A percentile compares a stretch with the other conserved stretches of the same genome.
These are phyloP conservation scores for Amanita brunnescens DNA, from an alignment of 768 basidiomycete species.

Conservation along the genomic window DNA sequence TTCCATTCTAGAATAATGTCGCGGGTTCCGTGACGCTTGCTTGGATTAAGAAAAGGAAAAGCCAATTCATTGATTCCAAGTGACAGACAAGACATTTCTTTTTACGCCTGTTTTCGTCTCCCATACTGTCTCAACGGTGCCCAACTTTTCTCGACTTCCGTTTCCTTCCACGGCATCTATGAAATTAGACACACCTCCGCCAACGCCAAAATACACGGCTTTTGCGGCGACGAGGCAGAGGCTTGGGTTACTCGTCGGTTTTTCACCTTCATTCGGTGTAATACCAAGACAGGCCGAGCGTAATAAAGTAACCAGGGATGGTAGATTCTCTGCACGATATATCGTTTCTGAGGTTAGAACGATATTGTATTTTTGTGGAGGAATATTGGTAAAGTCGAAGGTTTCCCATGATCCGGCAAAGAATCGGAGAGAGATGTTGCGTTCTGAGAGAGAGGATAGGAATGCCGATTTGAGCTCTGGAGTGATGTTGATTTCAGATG, in stretches of 20 bases:
- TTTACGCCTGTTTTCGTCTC: constrained; percentile 63
- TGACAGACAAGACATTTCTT: constrained; percentile 65
- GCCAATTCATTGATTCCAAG: too few species aligned
- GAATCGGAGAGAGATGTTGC: constrained; percentile 59
- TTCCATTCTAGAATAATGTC: too few species aligned
- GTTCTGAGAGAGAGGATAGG: constrained; percentile 40
- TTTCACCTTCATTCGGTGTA: not conserved
- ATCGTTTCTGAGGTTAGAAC: constrained; percentile 92
- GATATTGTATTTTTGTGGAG: constrained; percentile 45
- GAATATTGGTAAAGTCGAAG: constrained; percentile 26
- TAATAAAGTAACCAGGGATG: constrained; percentile 48
- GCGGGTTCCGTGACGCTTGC: too few species aligned
- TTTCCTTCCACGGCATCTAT: constrained; percentile 39
- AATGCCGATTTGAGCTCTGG: constrained; percentile 60
- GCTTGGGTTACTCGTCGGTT: constrained; percentile 9
- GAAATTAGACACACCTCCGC: constrained; percentile 79
- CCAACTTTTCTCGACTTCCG: constrained; percentile 17
- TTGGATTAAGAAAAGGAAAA: too few species aligned
- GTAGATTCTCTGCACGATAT: constrained; percentile 61
- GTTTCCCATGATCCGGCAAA: constrained; percentile 77
- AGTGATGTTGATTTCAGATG: constrained; percentile 61
- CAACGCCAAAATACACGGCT: constrained; percentile 91
- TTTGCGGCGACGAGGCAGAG: constrained; percentile 83
- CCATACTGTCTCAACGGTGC: constrained; percentile 51
- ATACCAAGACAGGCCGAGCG: constrained; percentile 23